These are phyloP conservation scores for Fraxinus sp. DNA, from an alignment of 305 asterid genomes.

Conservation along the genomic window DNA sequence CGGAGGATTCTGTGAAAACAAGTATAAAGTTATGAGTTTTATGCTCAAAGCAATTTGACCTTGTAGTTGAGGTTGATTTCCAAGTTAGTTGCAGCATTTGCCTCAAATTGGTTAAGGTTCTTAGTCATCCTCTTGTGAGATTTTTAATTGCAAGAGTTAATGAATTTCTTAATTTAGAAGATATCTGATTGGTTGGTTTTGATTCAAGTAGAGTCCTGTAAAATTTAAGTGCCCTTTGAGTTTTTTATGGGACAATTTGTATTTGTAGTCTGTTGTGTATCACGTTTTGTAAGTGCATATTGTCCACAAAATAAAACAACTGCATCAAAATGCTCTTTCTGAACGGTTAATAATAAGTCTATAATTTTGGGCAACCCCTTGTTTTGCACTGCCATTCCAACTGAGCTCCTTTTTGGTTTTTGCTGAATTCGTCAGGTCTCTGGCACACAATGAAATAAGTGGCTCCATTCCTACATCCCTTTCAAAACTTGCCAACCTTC, in stretches of 20 bases:
- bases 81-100: background rate
- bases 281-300: background rate
- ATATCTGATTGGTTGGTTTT: background rate
- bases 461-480: conserved; percentile 69
- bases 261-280: background rate
- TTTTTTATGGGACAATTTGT: background rate
- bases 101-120: background rate
- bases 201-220: background rate
- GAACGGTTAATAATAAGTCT: background rate
- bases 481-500: conserved; percentile 55
- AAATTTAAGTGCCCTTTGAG: background rate
- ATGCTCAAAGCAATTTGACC: background rate
- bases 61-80: background rate
- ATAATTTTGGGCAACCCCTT: background rate
- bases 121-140: background rate
- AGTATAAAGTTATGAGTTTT: background rate
- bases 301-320: background rate
- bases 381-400: background rate
- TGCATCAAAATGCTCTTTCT: background rate
- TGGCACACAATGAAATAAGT: conserved; percentile 56
- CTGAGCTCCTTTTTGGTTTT: conserved; percentile 5
- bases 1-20: background rate
- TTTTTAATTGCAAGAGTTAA: background rate
- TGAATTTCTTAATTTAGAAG: background rate
- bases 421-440: conserved; percentile 51